Conservation (phyloP, 495 filamentous ascomycete genomes). For the Penicillium coffeae region DNA sequence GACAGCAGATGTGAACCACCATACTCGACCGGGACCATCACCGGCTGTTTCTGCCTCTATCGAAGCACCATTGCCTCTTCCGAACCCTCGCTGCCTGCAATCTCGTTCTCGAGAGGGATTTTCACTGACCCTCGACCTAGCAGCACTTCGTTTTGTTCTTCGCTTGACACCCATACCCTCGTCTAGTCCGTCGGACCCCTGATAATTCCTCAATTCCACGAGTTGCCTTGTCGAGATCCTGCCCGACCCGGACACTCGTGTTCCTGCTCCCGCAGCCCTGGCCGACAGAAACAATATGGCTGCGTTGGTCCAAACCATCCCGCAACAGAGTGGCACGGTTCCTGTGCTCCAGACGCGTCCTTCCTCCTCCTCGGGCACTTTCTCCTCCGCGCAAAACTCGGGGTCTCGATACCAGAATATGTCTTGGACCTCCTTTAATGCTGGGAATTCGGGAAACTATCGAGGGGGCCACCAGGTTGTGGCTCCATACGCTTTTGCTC, state of each 20-base stretch:
- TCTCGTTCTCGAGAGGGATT: not conserved
- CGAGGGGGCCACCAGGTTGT: slow-evolving; percentile 62
- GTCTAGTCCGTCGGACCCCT: not conserved
- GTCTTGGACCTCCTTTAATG: slow-evolving; percentile 64
- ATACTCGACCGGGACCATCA: too few relatives aligned
- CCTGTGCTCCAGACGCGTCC: slow-evolving; percentile 80
- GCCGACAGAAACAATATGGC: slow-evolving; percentile 61
- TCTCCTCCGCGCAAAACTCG: slow-evolving; percentile 42
- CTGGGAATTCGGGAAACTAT: slow-evolving; percentile 57
- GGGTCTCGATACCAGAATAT: slow-evolving; percentile 48
- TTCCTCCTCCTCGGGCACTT: slow-evolving; percentile 61
- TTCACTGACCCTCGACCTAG: slow-evolving; percentile 10
- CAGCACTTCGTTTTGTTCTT: slow-evolving; percentile 18
- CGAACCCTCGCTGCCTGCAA: too few relatives aligned
- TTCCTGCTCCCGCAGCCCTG: slow-evolving; percentile 11
- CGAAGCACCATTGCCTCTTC: too few relatives aligned
- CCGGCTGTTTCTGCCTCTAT: too few relatives aligned
- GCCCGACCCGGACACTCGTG: slow-evolving; percentile 20
- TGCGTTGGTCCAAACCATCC: slow-evolving; percentile 87
- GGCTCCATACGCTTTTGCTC: slow-evolving; percentile 85
- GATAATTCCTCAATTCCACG: slow-evolving; percentile 4
- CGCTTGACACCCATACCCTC: slow-evolving; percentile 8
- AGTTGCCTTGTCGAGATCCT: slow-evolving; percentile 24
- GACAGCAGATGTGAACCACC: too few relatives aligned
- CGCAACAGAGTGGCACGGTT: slow-evolving; percentile 73